These are phyloP conservation scores for Neurospora sp. DNA, from an alignment of 495 filamentous ascomycete genomes.

Conservation along the genomic window DNA sequence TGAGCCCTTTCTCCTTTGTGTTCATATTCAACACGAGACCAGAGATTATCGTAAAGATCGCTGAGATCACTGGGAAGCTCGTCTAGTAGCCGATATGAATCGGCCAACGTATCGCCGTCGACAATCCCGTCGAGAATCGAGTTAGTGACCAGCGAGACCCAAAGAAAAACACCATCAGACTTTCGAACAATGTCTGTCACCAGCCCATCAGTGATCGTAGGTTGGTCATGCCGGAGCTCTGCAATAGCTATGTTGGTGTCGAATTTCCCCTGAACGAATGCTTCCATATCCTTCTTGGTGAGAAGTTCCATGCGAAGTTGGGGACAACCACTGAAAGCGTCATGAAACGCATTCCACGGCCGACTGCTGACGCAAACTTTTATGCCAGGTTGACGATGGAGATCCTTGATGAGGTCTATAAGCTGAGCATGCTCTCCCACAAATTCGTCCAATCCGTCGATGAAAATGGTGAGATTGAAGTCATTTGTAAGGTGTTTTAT, in stretches of 20 bases:
- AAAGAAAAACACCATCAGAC: conserved; percentile 33
- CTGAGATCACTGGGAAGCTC: conserved; percentile 20
- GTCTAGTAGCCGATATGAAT: conserved; percentile 15
- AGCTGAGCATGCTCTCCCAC: conserved; percentile 14
- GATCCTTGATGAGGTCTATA: conserved; percentile 3
- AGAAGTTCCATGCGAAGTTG: conserved; percentile 17
- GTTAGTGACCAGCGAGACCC: conserved; percentile 29
- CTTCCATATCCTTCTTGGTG: conserved; percentile 18
- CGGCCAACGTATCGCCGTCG: conserved; percentile 16
- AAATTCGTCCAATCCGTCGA: conserved; percentile 31
- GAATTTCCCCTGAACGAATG: conserved; percentile 8
- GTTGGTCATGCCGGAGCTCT: not conserved
- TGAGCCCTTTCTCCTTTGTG: not conserved
- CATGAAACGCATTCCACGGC: conserved; percentile 27
- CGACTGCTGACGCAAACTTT: conserved; percentile 36
- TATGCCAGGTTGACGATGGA: conserved; percentile 5
- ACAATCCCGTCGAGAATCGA: conserved; percentile 20
- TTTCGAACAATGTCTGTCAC: conserved; percentile 14
- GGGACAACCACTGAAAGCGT: conserved; percentile 15
- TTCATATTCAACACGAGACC: not conserved
- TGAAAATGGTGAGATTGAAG: conserved; percentile 25
- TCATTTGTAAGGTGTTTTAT: not conserved
- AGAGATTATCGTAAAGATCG: not conserved
- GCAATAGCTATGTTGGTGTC: not conserved
- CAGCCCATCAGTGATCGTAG: conserved; percentile 1